These are phyloP conservation scores for Eucommia ulmoides DNA, from an alignment of 257 asterid species.

Conservation along the genomic window DNA sequence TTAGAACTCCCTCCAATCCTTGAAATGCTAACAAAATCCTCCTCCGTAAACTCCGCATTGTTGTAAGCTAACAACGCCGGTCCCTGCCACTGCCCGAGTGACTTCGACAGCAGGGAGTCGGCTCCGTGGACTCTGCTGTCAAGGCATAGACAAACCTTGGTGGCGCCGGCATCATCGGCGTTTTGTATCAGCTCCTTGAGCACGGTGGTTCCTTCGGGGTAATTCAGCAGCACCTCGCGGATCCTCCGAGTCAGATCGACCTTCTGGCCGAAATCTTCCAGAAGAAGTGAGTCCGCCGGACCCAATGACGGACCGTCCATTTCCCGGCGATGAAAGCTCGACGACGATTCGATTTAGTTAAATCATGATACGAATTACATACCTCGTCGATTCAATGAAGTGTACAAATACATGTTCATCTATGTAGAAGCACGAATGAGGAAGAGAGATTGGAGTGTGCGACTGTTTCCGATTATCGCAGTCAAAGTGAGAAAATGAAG, in stretches of 20 bases:
- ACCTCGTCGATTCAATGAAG: no score
- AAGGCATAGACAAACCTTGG: constrained; percentile 78
- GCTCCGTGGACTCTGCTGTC: constrained; percentile 64
- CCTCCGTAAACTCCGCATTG: constrained; percentile 81
- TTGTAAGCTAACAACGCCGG: constrained; percentile 80
- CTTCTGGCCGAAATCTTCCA: constrained; percentile 97
- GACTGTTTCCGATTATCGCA: no score
- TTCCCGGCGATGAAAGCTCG: background rate
- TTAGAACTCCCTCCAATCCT: constrained; percentile 90
- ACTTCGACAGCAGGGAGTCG: constrained; percentile 51
- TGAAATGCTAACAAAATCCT: constrained; percentile 88
- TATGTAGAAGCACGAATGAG: no score
- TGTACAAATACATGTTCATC: no score
- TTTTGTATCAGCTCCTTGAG: constrained; percentile 90
- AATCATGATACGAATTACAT: no score
- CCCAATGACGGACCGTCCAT: constrained; percentile 21
- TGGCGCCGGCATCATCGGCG: constrained; percentile 98
- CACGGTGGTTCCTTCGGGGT: constrained; percentile 96
- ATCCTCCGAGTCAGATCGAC: constrained; percentile 93
- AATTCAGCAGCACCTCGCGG: constrained; percentile 83
- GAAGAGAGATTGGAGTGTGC: no score
- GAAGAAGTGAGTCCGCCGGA: constrained; percentile 33
- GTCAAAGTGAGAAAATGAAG: no score
- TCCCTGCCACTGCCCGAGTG: constrained; percentile 85
- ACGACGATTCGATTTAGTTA: no score